Evolutionary conservation across 164 flowering plant species (phyloP).

Genomic region (Cinnamomum chago): DNA sequence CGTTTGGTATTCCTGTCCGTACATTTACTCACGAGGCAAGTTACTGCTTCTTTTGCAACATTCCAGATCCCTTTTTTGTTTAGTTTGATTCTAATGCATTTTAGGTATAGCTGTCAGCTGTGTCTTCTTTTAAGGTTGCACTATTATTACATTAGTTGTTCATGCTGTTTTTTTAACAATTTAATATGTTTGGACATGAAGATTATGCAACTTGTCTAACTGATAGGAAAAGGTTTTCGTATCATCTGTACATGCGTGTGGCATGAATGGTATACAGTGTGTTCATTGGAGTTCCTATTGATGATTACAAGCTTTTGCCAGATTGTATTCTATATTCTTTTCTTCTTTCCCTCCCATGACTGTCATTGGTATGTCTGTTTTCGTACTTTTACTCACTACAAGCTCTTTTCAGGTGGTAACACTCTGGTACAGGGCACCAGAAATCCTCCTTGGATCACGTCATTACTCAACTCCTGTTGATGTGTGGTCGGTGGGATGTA

Average conservation of each 20-base stretch:
- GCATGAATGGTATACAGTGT: background rate
- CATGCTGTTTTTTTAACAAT: background rate
- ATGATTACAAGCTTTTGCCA: background rate
- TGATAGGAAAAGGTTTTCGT: too few species aligned
- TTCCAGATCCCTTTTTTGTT: background rate
- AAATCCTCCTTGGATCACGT: conserved; percentile 91
- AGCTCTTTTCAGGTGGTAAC: conserved; percentile 73
- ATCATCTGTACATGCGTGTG: background rate
- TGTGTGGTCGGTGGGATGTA: conserved; percentile 99
- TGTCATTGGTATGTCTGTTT: background rate
- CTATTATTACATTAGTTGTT: background rate
- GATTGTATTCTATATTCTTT: background rate
- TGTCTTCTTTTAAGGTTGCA: background rate
- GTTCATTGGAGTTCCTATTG: background rate
- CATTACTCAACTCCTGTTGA: conserved; percentile 98
- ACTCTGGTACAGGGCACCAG: conserved; percentile 98
- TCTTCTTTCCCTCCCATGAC: background rate
- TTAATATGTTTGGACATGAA: background rate
- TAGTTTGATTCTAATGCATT: background rate
- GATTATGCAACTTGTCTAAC: too few species aligned
- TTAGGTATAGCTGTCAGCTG: background rate
- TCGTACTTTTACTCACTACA: background rate
- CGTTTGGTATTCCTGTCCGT: conserved; percentile 95
- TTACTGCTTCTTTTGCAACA: background rate
- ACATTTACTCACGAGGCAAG: conserved; percentile 95